Base-by-base conservation (phyloP, 2,329 filamentous ascomycete genomes). In the Apiospora koreana region DNA sequence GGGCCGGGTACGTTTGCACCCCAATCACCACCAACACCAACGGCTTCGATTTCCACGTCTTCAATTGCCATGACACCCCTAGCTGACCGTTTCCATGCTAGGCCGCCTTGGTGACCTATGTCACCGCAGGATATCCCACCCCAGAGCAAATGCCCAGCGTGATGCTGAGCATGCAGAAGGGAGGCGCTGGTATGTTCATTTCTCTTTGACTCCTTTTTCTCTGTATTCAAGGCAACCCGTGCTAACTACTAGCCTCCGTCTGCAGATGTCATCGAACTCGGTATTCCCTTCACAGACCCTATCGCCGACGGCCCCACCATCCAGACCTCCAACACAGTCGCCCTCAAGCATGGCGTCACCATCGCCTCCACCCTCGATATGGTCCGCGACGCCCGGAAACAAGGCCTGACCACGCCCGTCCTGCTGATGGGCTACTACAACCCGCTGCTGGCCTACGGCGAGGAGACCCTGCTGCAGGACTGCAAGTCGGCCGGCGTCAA, bases 361-460 rank as follows among this genome's bases (percentile, higher is more conserved):
- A 92, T 97, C 73, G 86, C 88, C 74, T 90, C 88, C 68, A 93
- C 93, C 21, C 87, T 99, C 50, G 87, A 93, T 77, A 95, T 97
- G 87, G 92, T 98, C 72, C 91, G 92, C 76, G 89, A 93, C 73
- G 94, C 95, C 65, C 88, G 96, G 77, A 87, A 88, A 75, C 88
- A 87, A 72, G 96, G 96, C 54, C 86, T 98, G 69, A 91, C 88
- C 77, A 90, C 92, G 0, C 96, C 96, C 0, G 89, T 99, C 54
- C 84, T 99, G 79, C 88, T 99, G 74, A 99, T 99, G 96, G 96
- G 96, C 77, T 99, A 99, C 88, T 99, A 97, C 85, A 99, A 99
- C 85, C 96, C 96, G 1, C 87, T 98, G 72, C 86, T 98, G 72
- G 94, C 92, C 77, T 99, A 98, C 80, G 96, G 96, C 69, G 96